phyloP scores from a whole-genome alignment of 768 basidiomycete genomes.

The Lactifluus piperatus region DNA sequence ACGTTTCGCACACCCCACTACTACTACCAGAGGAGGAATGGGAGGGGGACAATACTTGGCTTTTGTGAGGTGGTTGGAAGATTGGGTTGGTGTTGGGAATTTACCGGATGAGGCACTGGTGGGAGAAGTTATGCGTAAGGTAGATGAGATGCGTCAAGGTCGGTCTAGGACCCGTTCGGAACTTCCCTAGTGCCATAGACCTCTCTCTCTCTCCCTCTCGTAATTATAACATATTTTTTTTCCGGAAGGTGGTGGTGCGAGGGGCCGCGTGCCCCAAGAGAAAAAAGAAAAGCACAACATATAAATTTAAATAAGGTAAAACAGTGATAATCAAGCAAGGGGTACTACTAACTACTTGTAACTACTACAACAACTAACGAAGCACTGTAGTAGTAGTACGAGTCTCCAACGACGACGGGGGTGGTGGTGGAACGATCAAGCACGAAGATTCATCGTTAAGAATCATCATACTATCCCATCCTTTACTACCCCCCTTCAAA shows the following conservation, averaged over 20 bases:
- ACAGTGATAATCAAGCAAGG: not conserved
- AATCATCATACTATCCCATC: conserved; percentile 35
- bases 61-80: conserved; percentile 25
- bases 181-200: too few relatives aligned
- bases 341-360: too few relatives aligned
- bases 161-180: too few relatives aligned
- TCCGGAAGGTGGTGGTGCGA: too few relatives aligned
- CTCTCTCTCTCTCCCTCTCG: too few relatives aligned
- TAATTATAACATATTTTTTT: too few relatives aligned
- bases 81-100: conserved; percentile 23
- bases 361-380: too few relatives aligned
- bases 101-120: conserved; percentile 24
- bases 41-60: conserved; percentile 18
- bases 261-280: too few relatives aligned
- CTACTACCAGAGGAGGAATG: conserved; percentile 24
- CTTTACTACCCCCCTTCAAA: conserved; percentile 21
- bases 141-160: conserved; percentile 35
- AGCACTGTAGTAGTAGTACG: not conserved
- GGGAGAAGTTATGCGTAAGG: conserved; percentile 9
- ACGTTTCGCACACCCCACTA: too few relatives aligned
- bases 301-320: conserved; percentile 9
- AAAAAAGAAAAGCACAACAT: not conserved
- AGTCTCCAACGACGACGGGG: not conserved
- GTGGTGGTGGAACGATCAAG: not conserved
- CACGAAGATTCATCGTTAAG: not conserved